These are phyloP conservation scores for Apiospora sp. DNA, from an alignment of 2,329 filamentous ascomycete genomes.

Conservation along the genomic window DNA sequence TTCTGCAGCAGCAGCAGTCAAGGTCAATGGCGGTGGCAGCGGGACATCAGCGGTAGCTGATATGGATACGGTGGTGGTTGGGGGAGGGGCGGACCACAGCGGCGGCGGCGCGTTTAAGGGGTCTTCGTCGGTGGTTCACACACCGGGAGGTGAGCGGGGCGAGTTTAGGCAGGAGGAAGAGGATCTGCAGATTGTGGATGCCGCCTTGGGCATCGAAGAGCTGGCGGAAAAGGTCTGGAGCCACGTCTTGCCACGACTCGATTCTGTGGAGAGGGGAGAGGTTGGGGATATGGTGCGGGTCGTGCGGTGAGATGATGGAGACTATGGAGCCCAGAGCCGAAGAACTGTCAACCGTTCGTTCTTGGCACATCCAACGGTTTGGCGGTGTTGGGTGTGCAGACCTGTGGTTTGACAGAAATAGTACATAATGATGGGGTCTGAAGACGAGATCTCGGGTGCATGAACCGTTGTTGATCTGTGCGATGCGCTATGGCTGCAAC, in stretches of 20 bases:
- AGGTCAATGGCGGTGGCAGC: slow-evolving; percentile 15
- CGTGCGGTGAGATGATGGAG: slow-evolving; percentile 44
- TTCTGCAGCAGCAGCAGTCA: slow-evolving; percentile 26
- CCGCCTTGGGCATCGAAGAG: slow-evolving; percentile 61
- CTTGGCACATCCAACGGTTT: too few relatives aligned
- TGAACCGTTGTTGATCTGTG: too few relatives aligned
- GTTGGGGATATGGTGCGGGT: slow-evolving; percentile 54
- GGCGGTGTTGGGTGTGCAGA: too few relatives aligned
- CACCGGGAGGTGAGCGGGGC: slow-evolving; percentile 32
- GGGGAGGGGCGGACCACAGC: background rate
- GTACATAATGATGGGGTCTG: too few relatives aligned
- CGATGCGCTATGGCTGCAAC: too few relatives aligned
- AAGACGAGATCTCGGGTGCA: too few relatives aligned
- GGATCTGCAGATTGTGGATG: slow-evolving; percentile 63
- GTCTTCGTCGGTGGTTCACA: background rate
- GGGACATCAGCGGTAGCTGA: background rate
- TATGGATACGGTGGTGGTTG: slow-evolving; percentile 11
- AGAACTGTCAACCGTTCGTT: too few relatives aligned
- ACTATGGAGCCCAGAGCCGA: too few relatives aligned
- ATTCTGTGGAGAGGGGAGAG: slow-evolving; percentile 58
- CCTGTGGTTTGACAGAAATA: too few relatives aligned
- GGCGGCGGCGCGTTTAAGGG: background rate
- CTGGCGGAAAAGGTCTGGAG: slow-evolving; percentile 65
- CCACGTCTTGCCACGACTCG: slow-evolving; percentile 55
- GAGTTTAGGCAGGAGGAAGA: slow-evolving; percentile 58